Base-by-base conservation (phyloP, 345 rosid genomes). In the Eucalyptus globulus region DNA sequence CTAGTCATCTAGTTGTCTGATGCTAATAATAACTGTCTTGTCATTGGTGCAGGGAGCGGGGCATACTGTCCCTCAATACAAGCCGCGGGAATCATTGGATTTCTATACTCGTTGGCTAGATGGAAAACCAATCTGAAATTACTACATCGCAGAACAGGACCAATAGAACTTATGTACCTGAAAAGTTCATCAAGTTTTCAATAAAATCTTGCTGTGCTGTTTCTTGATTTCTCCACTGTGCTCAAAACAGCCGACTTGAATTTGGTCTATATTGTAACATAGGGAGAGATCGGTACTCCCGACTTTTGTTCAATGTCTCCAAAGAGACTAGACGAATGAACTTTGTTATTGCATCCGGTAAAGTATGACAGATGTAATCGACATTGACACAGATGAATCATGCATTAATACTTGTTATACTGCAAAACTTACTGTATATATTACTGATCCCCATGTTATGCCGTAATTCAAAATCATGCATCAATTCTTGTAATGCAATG, bases 41-140 rank as follows among this genome's bases (percentile, higher is more conserved):
- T n/a, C 60, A 22, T 26, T 4, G 19, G 11, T 89, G 65, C 94
- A 95, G 96, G 97, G 96, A 11, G 94, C 97, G 62, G 97, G 97
- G 43, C 97, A 94, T 86, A 91, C 92, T 6, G 97, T 95, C 13
- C 95, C 97, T 1, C 94, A 95, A 87, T 93, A 93, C 93, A 95
- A 94, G 92, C 97, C 97, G 2, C 89, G 27, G 65, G 95, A 95
- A 87, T 24, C 96, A 4, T 86, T 95, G 89, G 92, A 89, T n/a
- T 95, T 95, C 87, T 92, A 88, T 7, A 86, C 87, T 54, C 91
- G 92, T 24, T 95, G 95, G 95, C 86, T 95, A 86, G 94, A 92
- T 51, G 91, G 89, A 22, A 88, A 86, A 88, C 31, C 89, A 31
- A 92, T 95, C 45, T 89, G 87, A 67, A 14, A 37, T 50, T 9